Percentiles rank a stretch among this genome's conserved stretches.
Evolutionary conservation across 768 basidiomycete species (phyloP).

Genomic region (Thelephora aurantiotincta): DNA sequence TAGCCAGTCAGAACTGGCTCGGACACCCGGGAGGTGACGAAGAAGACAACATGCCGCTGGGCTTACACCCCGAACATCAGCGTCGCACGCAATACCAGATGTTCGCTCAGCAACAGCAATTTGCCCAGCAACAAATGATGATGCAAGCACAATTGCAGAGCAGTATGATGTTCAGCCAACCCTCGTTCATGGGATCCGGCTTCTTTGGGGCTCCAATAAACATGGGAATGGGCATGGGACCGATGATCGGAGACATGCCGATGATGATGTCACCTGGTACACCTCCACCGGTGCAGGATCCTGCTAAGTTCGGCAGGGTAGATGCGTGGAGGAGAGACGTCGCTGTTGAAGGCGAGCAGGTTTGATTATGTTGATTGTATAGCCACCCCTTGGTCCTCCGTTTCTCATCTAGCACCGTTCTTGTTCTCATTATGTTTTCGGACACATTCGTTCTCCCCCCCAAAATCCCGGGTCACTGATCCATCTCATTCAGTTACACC

Average conservation of each 20-base stretch:
- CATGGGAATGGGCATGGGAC: conserved; percentile 4
- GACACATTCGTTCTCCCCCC: conserved; percentile 7
- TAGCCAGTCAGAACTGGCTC: conserved; percentile 7
- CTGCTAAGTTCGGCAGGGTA: conserved; percentile 53
- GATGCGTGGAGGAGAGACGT: conserved; percentile 77
- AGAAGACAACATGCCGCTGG: conserved; percentile 62
- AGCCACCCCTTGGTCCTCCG: too few species aligned
- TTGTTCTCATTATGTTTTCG: conserved; percentile 3
- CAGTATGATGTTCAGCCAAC: conserved; percentile 56
- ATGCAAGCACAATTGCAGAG: conserved; percentile 67
- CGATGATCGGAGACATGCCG: conserved; percentile 6
- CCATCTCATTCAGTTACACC: not conserved
- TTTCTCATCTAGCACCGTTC: conserved; percentile 1
- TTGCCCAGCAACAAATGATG: conserved; percentile 47
- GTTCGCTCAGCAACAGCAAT: conserved; percentile 30
- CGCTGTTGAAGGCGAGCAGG: conserved; percentile 47
- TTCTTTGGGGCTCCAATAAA: conserved; percentile 45
- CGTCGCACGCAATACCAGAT: conserved; percentile 44
- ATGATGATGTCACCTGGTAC: conserved; percentile 31
- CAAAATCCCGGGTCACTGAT: not conserved
- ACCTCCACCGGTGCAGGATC: conserved; percentile 51
- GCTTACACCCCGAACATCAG: conserved; percentile 62
- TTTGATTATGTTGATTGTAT: conserved; percentile 3
- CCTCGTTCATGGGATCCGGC: conserved; percentile 55
- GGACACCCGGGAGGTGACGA: conserved; percentile 23